A percentile compares a stretch with the other conserved stretches of the same genome.
phyloP scores from a whole-genome alignment of 2,329 filamentous ascomycete genomes.

The Monilinia laxa region DNA sequence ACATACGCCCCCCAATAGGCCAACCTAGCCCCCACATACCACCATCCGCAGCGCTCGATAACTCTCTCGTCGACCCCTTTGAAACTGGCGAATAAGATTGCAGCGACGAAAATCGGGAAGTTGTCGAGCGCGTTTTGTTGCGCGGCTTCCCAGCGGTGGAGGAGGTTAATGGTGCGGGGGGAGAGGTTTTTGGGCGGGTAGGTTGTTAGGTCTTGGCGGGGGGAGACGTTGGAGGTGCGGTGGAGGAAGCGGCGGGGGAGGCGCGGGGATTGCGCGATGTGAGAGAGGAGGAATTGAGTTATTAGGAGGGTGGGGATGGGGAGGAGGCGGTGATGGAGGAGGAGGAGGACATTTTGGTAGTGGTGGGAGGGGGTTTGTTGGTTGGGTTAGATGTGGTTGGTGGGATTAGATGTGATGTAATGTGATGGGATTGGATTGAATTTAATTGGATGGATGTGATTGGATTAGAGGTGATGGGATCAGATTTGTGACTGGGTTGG shows the following conservation, averaged over 20 bases:
- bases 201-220: slow-evolving; percentile 23
- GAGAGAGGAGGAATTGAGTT: slow-evolving; percentile 8
- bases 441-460: no score
- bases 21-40: slow-evolving; percentile 46
- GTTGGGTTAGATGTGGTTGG: background rate
- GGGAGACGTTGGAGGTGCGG: background rate
- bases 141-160: slow-evolving; percentile 1
- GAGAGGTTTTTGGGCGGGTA: slow-evolving; percentile 43
- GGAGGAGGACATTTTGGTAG: no score
- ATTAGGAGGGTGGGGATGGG: slow-evolving; percentile 21
- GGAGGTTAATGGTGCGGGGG: slow-evolving; percentile 44
- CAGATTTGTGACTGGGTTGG: no score
- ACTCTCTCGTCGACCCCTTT: slow-evolving; percentile 42
- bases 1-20: slow-evolving; percentile 46
- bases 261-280: slow-evolving; percentile 23
- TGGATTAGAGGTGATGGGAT: no score
- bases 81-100: slow-evolving; percentile 44
- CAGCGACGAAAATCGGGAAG: slow-evolving; percentile 43
- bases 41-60: slow-evolving; percentile 44
- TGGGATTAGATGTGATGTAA: no score
- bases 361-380: no score
- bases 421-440: no score
- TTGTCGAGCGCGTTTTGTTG: slow-evolving; percentile 43
- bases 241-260: slow-evolving; percentile 23
- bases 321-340: background rate